Base-by-base conservation (phyloP, 345 rosid genomes). In the Chamaenerion angustifolium region DNA sequence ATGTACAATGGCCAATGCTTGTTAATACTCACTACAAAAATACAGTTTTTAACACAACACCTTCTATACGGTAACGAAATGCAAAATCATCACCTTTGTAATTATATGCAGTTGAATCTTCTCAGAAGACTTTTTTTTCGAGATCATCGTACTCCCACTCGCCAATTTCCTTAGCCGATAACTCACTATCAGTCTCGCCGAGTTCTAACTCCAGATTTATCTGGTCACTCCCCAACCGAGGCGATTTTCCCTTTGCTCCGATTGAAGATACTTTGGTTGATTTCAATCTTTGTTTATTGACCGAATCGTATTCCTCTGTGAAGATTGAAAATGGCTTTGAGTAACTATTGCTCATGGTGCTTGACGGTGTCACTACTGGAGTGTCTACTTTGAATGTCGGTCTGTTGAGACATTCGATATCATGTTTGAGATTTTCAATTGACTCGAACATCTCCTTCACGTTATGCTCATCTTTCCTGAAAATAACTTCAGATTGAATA, bases 91-190 rank as follows among this genome's bases (percentile, higher is more conserved):
- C 27, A 23, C 5, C 3, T 23, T 23, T 23, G 27, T 23, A 23
- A 23, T 23, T 5, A 23, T 2, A 23, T 2, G 27, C 27, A 23
- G 27, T 23, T 23, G 27, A 23, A 23, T 23, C 27, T 31, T 31
- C 37, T 31, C 7, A 31, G 7, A 5, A 31, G 37, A 31, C 10
- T 31, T 78, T 59, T 60, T 69, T 73, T 31, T 61, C 86, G 23
- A 64, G 69, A 48, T 65, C 89, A 43, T 90, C 98, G 46, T 58
- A 90, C 56, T 73, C 96, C 96, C 98, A 83, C 9, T 80, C 92
- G 6, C 62, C 70, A 52, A 83, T 80, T 17, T 86, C 95, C 50
- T 72, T 86, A 1, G 66, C 40, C 17, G 67, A 66, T 57, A 46
- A 42, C 40, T 57, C 84, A 12, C 59, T 59, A 40, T 64, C 76